phyloP scores from a whole-genome alignment of 1,284 basidiomycete genomes.

The Marasmius sp. region DNA sequence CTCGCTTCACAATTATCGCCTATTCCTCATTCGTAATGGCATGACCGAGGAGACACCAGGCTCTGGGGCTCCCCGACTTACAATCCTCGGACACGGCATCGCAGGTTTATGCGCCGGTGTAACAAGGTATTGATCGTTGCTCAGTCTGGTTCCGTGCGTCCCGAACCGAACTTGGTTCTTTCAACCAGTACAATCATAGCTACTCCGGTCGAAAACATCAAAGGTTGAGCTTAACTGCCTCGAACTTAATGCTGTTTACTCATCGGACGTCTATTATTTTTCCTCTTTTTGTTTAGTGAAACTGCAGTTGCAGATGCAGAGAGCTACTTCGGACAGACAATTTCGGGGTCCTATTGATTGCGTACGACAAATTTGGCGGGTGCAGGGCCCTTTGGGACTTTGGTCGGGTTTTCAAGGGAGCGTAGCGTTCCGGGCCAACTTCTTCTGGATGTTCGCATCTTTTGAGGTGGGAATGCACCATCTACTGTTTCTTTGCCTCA shows the following conservation, averaged over 20 bases:
- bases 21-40: constrained; percentile 54
- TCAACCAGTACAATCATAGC: constrained; percentile 56
- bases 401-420: constrained; percentile 69
- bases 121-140: constrained; percentile 53
- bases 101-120: constrained; percentile 76
- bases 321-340: constrained; percentile 50
- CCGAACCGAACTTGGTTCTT: not conserved
- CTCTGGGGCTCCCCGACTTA: constrained; percentile 46
- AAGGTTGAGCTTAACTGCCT: constrained; percentile 41
- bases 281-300: constrained; percentile 50
- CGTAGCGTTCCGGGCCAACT: constrained; percentile 61
- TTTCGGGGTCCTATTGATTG: constrained; percentile 70
- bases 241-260: constrained; percentile 1
- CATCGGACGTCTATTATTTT: constrained; percentile 2
- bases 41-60: constrained; percentile 52
- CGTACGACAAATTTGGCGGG: constrained; percentile 49
- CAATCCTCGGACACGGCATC: constrained; percentile 59
- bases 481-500: constrained; percentile 7
- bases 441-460: constrained; percentile 69
- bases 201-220: constrained; percentile 72
- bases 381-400: constrained; percentile 58
- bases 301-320: constrained; percentile 72
- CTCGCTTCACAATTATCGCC: constrained; percentile 72
- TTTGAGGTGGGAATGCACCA: constrained; percentile 46
- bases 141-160: not conserved